Conservation (phyloP, 208 protist genomes). For the Trypanosoma conorhini region DNA sequence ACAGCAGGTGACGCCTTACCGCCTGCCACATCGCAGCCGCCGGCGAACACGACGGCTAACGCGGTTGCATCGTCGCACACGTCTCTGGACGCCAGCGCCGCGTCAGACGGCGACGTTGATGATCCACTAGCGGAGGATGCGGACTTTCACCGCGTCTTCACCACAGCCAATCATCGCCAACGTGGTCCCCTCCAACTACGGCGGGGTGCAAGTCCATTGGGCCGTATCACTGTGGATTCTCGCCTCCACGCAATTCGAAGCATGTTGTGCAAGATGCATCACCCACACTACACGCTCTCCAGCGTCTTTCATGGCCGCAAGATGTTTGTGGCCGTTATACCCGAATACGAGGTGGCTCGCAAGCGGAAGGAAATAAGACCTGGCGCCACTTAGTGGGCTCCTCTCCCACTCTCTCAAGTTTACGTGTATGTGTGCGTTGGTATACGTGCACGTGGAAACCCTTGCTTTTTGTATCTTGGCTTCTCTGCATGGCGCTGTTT, state of each 20-base stretch:
- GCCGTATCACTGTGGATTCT: slow-evolving; percentile 25
- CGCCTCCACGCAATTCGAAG: slow-evolving; percentile 44
- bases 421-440: slow-evolving; percentile 9
- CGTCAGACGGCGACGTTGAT: background rate
- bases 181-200: slow-evolving; percentile 3
- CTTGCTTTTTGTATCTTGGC: background rate
- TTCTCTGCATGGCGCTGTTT: too few species aligned
- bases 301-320: slow-evolving; percentile 62
- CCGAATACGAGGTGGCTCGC: slow-evolving; percentile 68
- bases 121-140: slow-evolving; percentile 30
- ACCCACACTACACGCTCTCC: slow-evolving; percentile 84
- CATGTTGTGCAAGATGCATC: slow-evolving; percentile 79
- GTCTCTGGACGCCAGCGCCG: background rate
- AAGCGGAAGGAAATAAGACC: slow-evolving; percentile 3
- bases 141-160: slow-evolving; percentile 85
- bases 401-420: background rate
- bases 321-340: slow-evolving; percentile 75
- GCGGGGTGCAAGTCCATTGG: background rate
- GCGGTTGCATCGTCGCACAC: background rate
- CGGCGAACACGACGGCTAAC: background rate
- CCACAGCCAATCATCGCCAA: slow-evolving; percentile 25
- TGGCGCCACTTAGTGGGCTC: background rate
- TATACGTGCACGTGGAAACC: too few species aligned
- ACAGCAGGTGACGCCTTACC: background rate
- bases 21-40: background rate